A percentile compares a stretch with the other conserved stretches of the same genome.
phyloP scores from a whole-genome alignment of 148 eudicot species.

The Gaultheria prostrata region DNA sequence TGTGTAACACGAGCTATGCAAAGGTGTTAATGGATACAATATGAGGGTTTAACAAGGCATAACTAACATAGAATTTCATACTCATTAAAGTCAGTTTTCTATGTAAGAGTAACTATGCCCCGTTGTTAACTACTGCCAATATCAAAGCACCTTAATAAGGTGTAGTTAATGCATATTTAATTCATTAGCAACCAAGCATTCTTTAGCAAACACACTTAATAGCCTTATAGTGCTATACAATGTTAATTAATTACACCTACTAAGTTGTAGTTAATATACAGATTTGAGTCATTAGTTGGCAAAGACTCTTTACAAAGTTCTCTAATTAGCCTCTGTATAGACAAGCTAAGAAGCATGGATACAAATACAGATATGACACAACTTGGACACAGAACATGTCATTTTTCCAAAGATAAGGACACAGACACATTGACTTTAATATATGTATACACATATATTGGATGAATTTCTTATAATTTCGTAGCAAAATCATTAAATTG shows the following conservation, averaged over 20 bases:
- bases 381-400: neutral
- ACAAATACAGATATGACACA: neutral
- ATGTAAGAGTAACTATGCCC: neutral
- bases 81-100: neutral
- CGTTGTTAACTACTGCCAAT: neutral
- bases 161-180: neutral
- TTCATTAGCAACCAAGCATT: neutral
- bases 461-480: neutral
- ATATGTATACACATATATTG: neutral
- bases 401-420: neutral
- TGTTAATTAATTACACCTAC: neutral
- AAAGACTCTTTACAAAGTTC: neutral
- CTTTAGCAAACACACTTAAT: neutral
- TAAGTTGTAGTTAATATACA: neutral
- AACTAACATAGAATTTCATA: neutral
- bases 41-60: neutral
- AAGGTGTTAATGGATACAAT: neutral
- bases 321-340: neutral
- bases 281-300: neutral
- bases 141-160: neutral
- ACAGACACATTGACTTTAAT: neutral
- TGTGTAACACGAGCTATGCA: neutral
- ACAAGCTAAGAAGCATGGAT: neutral
- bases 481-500: neutral
- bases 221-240: neutral